These are phyloP conservation scores for Pleurotus citrinopileatus DNA, from an alignment of 768 basidiomycete genomes.

Conservation along the genomic window DNA sequence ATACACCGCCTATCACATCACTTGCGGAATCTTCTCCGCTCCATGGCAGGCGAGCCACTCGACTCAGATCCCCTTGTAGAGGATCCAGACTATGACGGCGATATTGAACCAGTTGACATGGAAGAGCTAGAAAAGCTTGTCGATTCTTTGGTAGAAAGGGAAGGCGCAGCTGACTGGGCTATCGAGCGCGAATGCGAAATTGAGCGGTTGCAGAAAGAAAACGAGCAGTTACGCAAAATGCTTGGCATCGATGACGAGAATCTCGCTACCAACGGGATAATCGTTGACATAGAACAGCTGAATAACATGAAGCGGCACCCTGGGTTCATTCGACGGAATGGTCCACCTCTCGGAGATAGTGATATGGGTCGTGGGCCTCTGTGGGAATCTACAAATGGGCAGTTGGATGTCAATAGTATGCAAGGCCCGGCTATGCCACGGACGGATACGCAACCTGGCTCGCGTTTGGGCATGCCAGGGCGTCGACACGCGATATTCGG, in stretches of 20 bases:
- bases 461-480: constrained; percentile 49
- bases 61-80: constrained; percentile 41
- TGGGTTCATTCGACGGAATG: constrained; percentile 29
- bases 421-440: constrained; percentile 38
- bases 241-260: constrained; percentile 69
- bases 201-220: constrained; percentile 76
- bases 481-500: constrained; percentile 63
- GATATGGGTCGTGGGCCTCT: constrained; percentile 15
- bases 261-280: constrained; percentile 51
- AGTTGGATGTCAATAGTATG: constrained; percentile 26
- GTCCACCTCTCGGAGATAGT: constrained; percentile 19
- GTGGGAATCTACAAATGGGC: constrained; percentile 10
- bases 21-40: constrained; percentile 69
- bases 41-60: constrained; percentile 61
- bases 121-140: constrained; percentile 41
- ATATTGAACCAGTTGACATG: constrained; percentile 26
- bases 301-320: constrained; percentile 36
- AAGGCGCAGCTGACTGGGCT: constrained; percentile 73
- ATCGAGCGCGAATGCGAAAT: constrained; percentile 88
- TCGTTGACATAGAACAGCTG: constrained; percentile 44
- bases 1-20: constrained; percentile 69
- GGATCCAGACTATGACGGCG: constrained; percentile 35
- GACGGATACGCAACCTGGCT: constrained; percentile 47
- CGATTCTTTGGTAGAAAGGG: constrained; percentile 36
- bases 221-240: constrained; percentile 69